Conservation (phyloP, 2,329 filamentous ascomycete genomes). For the Xylaria sp. region DNA sequence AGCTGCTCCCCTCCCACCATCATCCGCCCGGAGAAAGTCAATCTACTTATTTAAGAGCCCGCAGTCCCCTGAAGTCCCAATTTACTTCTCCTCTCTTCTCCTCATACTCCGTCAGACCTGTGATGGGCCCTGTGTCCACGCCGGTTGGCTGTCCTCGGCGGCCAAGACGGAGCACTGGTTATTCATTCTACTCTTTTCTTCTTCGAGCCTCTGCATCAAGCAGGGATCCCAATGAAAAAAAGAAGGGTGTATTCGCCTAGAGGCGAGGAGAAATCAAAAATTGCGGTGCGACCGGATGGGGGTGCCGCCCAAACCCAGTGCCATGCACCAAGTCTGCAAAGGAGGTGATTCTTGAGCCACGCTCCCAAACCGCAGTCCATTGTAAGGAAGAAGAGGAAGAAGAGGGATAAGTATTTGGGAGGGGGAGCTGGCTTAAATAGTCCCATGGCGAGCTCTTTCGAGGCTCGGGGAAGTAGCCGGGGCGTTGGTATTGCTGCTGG, state of each 20-base stretch:
- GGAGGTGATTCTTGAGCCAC: neutral
- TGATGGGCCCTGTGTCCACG: neutral
- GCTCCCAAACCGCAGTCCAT: neutral
- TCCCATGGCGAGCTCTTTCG: neutral
- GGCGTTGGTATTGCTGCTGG: neutral
- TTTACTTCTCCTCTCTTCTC: neutral
- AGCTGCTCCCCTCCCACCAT: neutral
- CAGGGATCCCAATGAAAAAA: neutral
- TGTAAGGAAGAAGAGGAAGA: neutral
- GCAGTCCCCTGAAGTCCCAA: neutral
- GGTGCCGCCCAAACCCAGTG: neutral
- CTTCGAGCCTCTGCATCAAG: neutral
- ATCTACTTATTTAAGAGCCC: neutral
- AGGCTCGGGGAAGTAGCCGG: neutral
- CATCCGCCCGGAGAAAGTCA: no score
- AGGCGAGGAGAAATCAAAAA: neutral
- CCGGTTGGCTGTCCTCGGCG: neutral
- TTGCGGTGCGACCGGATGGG: neutral
- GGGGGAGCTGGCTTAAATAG: neutral
- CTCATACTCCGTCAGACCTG: neutral
- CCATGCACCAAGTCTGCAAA: neutral
- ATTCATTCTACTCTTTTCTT: neutral
- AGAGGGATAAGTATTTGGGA: neutral
- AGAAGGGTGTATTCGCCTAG: neutral
- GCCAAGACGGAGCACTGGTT: neutral